Evolutionary conservation across 1,284 basidiomycete genomes (phyloP).

Genomic region (Tilletia indica): DNA sequence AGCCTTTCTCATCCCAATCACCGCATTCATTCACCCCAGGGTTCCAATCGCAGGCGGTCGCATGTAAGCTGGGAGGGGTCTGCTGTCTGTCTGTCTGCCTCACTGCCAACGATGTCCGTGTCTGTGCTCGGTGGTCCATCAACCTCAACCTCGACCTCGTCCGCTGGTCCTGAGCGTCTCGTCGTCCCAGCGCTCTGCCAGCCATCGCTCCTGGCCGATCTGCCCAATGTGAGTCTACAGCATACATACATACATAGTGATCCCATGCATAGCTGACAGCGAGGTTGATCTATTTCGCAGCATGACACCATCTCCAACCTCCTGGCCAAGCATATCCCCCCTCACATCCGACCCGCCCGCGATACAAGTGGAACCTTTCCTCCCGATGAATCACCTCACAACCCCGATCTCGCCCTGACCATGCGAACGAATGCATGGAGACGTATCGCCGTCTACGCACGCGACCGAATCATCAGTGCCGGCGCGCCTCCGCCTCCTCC

Average conservation of each 20-base stretch:
- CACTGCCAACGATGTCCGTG: no score
- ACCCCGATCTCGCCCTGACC: conserved; percentile 22
- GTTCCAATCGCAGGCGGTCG: no score
- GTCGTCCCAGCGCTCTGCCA: conserved; percentile 17
- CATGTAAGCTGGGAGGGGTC: not conserved
- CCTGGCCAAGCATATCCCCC: conserved; percentile 33
- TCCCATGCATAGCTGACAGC: not conserved
- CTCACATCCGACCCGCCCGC: conserved; percentile 29
- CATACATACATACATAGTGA: not conserved
- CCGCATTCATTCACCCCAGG: no score
- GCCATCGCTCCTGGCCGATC: conserved; percentile 11
- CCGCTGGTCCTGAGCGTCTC: not conserved
- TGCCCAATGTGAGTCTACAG: conserved; percentile 14
- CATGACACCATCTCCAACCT: conserved; percentile 30
- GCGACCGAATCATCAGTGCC: conserved; percentile 20
- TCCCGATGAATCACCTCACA: conserved; percentile 19
- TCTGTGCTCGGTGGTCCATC: no score
- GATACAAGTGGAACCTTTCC: conserved; percentile 30
- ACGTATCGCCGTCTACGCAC: conserved; percentile 26
- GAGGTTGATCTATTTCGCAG: not conserved
- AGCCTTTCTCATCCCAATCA: no score
- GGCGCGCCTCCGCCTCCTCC: not conserved
- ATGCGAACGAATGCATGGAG: conserved; percentile 29
- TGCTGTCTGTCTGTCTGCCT: not conserved
- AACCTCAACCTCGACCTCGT: no score